Conservation (phyloP, 1,284 basidiomycete genomes). For the Tetrapyrgos nigripes region DNA sequence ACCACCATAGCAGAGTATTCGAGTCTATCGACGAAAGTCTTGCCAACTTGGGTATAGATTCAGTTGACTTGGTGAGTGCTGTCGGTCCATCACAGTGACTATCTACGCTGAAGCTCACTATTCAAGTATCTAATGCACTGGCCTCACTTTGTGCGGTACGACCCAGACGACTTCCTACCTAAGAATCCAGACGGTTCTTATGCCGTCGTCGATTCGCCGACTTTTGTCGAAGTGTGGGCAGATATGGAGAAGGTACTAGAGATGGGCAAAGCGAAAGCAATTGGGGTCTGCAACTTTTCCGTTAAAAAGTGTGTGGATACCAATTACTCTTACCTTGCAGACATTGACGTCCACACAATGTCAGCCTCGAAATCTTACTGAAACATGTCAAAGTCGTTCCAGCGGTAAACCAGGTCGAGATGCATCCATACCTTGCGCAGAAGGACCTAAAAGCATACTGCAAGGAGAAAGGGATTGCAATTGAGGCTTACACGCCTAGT, state of each 20-base stretch:
- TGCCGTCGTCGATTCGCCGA: constrained; percentile 19
- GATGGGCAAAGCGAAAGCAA: constrained; percentile 55
- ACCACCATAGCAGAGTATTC: constrained; percentile 51
- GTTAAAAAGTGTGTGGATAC: constrained; percentile 46
- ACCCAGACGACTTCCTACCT: neutral
- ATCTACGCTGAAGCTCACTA: neutral
- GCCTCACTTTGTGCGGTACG: constrained; percentile 39
- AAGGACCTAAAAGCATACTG: constrained; percentile 63
- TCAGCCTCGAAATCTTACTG: constrained; percentile 45
- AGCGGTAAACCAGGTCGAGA: constrained; percentile 69
- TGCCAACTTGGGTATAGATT: constrained; percentile 59
- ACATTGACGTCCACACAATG: constrained; percentile 39
- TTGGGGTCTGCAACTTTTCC: constrained; percentile 76
- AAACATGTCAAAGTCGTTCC: constrained; percentile 51
- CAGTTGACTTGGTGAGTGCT: constrained; percentile 58
- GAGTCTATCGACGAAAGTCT: constrained; percentile 62
- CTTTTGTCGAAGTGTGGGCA: constrained; percentile 57
- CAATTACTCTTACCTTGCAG: constrained; percentile 55
- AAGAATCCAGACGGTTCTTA: neutral
- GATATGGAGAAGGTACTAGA: constrained; percentile 59
- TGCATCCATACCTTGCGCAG: constrained; percentile 64
- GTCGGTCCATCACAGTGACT: no score
- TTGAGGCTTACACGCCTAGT: constrained; percentile 75
- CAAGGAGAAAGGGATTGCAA: constrained; percentile 60
- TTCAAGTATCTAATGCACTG: constrained; percentile 68